A percentile compares a stretch with the other conserved stretches of the same genome.
Evolutionary conservation across 768 basidiomycete species (phyloP).

Genomic region (Tulasnella sp.): DNA sequence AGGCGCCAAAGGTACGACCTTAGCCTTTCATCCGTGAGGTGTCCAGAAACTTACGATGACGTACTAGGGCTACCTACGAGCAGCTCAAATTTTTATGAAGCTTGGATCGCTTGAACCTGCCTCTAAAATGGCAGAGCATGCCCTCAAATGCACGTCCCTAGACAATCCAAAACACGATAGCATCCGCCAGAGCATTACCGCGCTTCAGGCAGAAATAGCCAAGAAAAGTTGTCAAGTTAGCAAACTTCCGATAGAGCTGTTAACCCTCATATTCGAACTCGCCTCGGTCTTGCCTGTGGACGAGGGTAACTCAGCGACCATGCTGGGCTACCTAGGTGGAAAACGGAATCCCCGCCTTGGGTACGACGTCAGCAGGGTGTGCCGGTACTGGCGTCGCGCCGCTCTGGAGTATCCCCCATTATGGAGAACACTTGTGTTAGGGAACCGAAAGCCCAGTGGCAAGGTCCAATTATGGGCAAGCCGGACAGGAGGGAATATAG

Average conservation of each 20-base stretch:
- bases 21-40: neutral
- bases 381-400: conserved; percentile 21
- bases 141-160: conserved; percentile 9
- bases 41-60: neutral
- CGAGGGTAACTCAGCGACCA: neutral
- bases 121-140: conserved; percentile 17
- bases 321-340: conserved; percentile 8
- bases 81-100: conserved; percentile 4
- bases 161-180: conserved; percentile 6
- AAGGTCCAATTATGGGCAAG: conserved; percentile 16
- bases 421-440: conserved; percentile 16
- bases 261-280: conserved; percentile 13
- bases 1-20: neutral
- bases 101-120: conserved; percentile 7
- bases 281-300: neutral
- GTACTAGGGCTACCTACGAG: conserved; percentile 17
- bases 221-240: conserved; percentile 19
- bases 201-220: conserved; percentile 7
- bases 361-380: conserved; percentile 12
- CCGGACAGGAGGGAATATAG: conserved; percentile 6
- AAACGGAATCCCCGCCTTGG: neutral
- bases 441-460: neutral
- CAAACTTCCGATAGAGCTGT: conserved; percentile 18
- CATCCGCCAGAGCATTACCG: neutral
- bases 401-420: conserved; percentile 2